Percentiles rank a stretch among this genome's conserved stretches.
Evolutionary conservation across 352 stramenopile genomes (phyloP).

Genomic region (Paralagenidium karlingii): DNA sequence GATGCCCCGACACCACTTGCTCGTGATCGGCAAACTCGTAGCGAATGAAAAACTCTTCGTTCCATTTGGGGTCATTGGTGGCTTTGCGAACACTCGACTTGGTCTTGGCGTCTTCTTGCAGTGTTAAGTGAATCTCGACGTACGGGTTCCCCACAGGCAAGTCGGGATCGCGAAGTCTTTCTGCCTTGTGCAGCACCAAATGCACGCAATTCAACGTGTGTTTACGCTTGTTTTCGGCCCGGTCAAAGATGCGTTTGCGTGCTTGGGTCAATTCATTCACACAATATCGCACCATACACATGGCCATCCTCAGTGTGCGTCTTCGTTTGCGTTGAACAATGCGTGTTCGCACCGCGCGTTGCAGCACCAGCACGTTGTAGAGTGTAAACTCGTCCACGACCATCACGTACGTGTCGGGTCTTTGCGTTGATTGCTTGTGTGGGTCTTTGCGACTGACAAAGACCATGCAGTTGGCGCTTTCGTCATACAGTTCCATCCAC

Average conservation of each 20-base stretch:
- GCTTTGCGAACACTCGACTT: constrained; percentile 35
- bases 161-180: constrained; percentile 33
- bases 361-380: constrained; percentile 53
- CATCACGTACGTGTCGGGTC: constrained; percentile 43
- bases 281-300: too few relatives aligned
- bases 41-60: constrained; percentile 53
- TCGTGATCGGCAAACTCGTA: constrained; percentile 28
- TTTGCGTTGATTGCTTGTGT: too few relatives aligned
- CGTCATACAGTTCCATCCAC: too few relatives aligned
- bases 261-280: constrained; percentile 12
- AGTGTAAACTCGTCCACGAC: constrained; percentile 32
- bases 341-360: constrained; percentile 42
- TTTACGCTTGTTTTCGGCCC: constrained; percentile 15
- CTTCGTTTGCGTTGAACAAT: constrained; percentile 7
- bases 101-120: constrained; percentile 16
- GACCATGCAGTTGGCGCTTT: too few relatives aligned
- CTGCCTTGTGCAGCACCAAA: constrained; percentile 34
- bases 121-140: constrained; percentile 21
- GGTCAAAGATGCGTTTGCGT: constrained; percentile 9
- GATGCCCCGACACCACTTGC: neutral
- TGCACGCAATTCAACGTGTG: constrained; percentile 36
- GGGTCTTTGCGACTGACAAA: too few relatives aligned
- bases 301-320: constrained; percentile 9
- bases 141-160: constrained; percentile 54
- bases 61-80: constrained; percentile 48